These are phyloP conservation scores for Porphyrellus sp. DNA, from an alignment of 1,284 basidiomycete genomes.

Conservation along the genomic window DNA sequence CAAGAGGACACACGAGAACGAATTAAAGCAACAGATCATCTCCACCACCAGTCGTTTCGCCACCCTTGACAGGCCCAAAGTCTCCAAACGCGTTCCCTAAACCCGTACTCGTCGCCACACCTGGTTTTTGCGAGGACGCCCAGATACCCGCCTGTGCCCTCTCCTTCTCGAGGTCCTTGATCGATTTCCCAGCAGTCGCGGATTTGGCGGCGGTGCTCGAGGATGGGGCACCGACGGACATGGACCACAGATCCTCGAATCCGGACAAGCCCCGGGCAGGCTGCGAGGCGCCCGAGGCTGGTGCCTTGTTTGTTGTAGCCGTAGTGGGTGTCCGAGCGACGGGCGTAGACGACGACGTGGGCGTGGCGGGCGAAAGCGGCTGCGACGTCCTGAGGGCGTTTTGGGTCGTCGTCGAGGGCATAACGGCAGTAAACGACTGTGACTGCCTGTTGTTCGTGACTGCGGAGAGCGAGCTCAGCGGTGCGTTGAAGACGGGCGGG, in stretches of 20 bases:
- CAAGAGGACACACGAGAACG: slow-evolving; percentile 7
- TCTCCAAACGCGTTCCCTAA: slow-evolving; percentile 45
- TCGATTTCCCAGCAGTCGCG: slow-evolving; percentile 59
- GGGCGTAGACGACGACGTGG: slow-evolving; percentile 10
- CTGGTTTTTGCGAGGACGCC: slow-evolving; percentile 47
- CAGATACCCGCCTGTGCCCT: slow-evolving; percentile 78
- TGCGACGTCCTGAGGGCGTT: slow-evolving; percentile 23
- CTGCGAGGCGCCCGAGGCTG: slow-evolving; percentile 27
- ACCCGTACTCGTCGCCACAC: slow-evolving; percentile 24
- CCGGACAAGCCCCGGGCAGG: slow-evolving; percentile 39
- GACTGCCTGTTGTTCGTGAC: slow-evolving; percentile 19
- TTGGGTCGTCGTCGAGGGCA: slow-evolving; percentile 24
- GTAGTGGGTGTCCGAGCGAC: slow-evolving; percentile 8
- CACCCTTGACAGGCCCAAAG: slow-evolving; percentile 35
- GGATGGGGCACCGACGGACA: slow-evolving; percentile 64
- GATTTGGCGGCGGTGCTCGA: slow-evolving; percentile 26
- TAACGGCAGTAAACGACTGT: slow-evolving; percentile 13
- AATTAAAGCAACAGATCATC: slow-evolving; percentile 55
- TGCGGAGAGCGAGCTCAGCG: slow-evolving; percentile 18
- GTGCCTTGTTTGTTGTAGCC: slow-evolving; percentile 12
- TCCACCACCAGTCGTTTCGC: slow-evolving; percentile 31
- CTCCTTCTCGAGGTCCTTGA: slow-evolving; percentile 85
- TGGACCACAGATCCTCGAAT: slow-evolving; percentile 91
- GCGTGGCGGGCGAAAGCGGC: slow-evolving; percentile 25
- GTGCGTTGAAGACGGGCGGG: slow-evolving; percentile 11